These are phyloP conservation scores for Phialophora macrospora DNA, from an alignment of 2,329 filamentous ascomycete species.

Conservation along the genomic window DNA sequence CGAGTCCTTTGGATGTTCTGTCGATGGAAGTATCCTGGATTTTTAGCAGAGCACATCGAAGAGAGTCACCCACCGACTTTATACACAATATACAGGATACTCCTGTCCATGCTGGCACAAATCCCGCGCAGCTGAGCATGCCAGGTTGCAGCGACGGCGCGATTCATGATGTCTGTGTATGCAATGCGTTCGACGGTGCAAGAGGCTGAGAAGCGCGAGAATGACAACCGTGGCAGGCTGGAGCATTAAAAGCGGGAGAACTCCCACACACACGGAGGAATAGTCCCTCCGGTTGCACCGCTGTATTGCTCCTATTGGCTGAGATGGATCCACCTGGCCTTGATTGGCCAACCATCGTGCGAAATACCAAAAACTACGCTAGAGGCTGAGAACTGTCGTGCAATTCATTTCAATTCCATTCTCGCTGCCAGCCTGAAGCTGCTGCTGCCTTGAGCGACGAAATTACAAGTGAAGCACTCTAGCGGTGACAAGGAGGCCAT, in stretches of 20 bases:
- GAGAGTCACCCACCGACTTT: background rate
- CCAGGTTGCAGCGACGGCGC: constrained; percentile 10
- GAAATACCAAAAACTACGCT: too few species aligned
- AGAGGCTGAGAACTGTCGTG: too few species aligned
- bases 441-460: too few species aligned
- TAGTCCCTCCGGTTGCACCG: background rate
- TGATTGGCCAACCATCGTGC: background rate
- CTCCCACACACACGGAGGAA: constrained; percentile 8
- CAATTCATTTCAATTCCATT: too few species aligned
- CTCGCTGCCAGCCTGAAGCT: too few species aligned
- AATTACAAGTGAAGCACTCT: too few species aligned
- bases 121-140: background rate
- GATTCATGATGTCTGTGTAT: constrained; percentile 5
- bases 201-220: background rate
- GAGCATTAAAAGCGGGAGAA: constrained; percentile 6
- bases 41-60: background rate
- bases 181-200: background rate
- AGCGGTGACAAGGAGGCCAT: too few species aligned
- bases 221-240: background rate
- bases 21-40: background rate
- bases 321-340: background rate
- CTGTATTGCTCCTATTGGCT: constrained; percentile 8
- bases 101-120: background rate
- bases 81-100: background rate
- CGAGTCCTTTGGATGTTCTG: too few species aligned